Percentiles rank a stretch among this genome's conserved stretches.
phyloP scores from a whole-genome alignment of 169 alveolate genomes.

The Perkinsus chesapeaki region DNA sequence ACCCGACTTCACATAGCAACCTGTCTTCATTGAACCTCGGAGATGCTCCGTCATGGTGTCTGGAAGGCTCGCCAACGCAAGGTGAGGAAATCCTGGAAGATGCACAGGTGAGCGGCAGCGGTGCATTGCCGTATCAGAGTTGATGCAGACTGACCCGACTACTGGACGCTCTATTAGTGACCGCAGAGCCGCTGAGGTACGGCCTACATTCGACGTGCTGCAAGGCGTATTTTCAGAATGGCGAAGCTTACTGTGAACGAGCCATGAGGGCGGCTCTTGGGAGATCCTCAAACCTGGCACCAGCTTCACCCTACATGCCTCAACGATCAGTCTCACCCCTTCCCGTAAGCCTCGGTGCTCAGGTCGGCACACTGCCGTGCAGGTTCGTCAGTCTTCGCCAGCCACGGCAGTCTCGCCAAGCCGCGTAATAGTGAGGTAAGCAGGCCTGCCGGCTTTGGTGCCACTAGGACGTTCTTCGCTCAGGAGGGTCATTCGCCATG shows the following conservation, averaged over 20 bases:
- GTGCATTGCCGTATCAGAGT: too few relatives aligned
- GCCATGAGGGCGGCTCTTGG: neutral
- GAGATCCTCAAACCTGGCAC: neutral
- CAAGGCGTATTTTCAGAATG: neutral
- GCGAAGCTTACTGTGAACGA: neutral
- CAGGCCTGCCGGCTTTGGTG: neutral
- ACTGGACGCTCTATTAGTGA: neutral
- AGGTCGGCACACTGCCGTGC: neutral
- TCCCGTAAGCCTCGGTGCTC: neutral
- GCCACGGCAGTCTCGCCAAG: neutral
- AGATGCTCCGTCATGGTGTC: neutral
- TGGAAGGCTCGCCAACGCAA: neutral
- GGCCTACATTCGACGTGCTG: too few relatives aligned
- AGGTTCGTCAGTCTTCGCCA: neutral
- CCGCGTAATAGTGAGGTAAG: neutral
- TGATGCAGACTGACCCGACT: neutral
- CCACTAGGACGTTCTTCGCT: neutral
- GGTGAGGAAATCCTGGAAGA: neutral
- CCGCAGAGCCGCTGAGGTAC: too few relatives aligned
- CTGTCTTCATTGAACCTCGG: neutral
- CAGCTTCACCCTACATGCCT: neutral
- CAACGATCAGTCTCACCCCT: neutral
- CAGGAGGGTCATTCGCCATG: neutral
- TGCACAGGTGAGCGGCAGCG: too few relatives aligned
- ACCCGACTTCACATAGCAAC: neutral